phyloP scores from a whole-genome alignment of 768 basidiomycete genomes.

The Trametes maxima region DNA sequence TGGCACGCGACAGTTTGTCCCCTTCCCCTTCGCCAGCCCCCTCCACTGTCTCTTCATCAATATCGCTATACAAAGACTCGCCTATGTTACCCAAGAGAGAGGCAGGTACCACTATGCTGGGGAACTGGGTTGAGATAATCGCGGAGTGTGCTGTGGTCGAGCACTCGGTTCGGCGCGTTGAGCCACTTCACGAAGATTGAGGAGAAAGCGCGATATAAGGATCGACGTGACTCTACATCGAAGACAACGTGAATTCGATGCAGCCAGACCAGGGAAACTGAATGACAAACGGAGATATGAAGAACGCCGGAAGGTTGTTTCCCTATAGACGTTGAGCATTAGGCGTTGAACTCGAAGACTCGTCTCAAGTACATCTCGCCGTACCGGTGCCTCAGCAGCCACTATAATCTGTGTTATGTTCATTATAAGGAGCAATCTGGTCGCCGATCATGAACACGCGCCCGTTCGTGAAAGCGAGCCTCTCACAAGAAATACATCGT shows the following conservation, averaged over 20 bases:
- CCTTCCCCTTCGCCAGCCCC: neutral
- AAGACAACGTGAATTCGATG: neutral
- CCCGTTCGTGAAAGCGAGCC: neutral
- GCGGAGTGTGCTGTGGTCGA: neutral
- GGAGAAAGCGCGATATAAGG: constrained; percentile 25
- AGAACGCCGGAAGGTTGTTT: constrained; percentile 23
- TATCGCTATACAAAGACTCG: neutral
- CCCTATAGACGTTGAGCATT: constrained; percentile 2
- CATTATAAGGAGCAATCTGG: constrained; percentile 17
- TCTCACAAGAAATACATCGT: constrained; percentile 10
- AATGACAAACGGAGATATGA: constrained; percentile 20
- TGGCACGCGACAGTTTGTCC: neutral
- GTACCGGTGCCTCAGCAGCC: constrained; percentile 14
- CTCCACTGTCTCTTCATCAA: neutral
- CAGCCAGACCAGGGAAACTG: neutral
- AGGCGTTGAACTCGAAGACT: neutral
- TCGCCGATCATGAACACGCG: neutral
- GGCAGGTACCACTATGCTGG: constrained; percentile 2
- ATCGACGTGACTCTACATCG: constrained; percentile 19
- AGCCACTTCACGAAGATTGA: constrained; percentile 17
- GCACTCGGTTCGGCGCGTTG: neutral
- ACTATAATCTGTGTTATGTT: constrained; percentile 25
- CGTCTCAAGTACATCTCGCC: neutral
- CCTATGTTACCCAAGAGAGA: constrained; percentile 6
- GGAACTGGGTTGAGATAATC: constrained; percentile 7